Percentiles rank a stretch among this genome's conserved stretches.
phyloP scores from a whole-genome alignment of 2,329 filamentous ascomycete species.

The Beauveria brongniartii region DNA sequence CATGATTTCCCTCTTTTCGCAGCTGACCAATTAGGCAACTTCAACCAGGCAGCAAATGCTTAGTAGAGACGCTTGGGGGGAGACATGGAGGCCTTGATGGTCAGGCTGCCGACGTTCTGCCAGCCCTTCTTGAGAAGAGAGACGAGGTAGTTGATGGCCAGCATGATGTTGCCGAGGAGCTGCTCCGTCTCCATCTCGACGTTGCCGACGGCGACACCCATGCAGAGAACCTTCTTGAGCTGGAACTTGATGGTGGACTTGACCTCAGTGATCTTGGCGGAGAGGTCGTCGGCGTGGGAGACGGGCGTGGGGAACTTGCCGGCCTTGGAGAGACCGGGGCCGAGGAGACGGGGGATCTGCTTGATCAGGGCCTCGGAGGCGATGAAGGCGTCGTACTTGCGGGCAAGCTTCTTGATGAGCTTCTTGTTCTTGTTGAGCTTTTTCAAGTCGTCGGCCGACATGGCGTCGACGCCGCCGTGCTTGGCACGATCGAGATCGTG shows the following conservation, averaged over 20 bases:
- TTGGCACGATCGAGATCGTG: slow-evolving; percentile 99
- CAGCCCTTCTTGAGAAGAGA: slow-evolving; percentile 99
- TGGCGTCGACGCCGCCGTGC: slow-evolving; percentile 96
- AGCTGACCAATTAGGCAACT: background rate
- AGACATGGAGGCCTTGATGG: slow-evolving; percentile 99
- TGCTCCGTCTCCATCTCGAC: slow-evolving; percentile 96
- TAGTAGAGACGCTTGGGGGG: slow-evolving; percentile 98
- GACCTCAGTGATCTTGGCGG: slow-evolving; percentile 95
- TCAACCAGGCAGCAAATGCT: slow-evolving; percentile 18
- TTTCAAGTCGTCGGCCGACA: slow-evolving; percentile 98
- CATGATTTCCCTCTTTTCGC: background rate
- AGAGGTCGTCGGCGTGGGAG: slow-evolving; percentile 91
- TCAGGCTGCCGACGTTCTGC: slow-evolving; percentile 99
- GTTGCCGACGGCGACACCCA: slow-evolving; percentile 98
- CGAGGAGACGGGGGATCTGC: slow-evolving; percentile 99
- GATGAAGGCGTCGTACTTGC: slow-evolving; percentile 99
- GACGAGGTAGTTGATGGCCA: slow-evolving; percentile 99
- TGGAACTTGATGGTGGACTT: slow-evolving; percentile 99
- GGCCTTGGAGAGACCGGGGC: slow-evolving; percentile 96
- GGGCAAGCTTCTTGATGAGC: slow-evolving; percentile 99
- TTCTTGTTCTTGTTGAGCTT: slow-evolving; percentile 99
- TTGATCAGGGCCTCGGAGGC: slow-evolving; percentile 97
- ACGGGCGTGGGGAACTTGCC: slow-evolving; percentile 99
- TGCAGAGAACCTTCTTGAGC: slow-evolving; percentile 99
- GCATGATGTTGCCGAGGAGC: slow-evolving; percentile 97